Conservation (phyloP, 169 alveolate genomes). For the Plasmodium gallinaceum region DNA sequence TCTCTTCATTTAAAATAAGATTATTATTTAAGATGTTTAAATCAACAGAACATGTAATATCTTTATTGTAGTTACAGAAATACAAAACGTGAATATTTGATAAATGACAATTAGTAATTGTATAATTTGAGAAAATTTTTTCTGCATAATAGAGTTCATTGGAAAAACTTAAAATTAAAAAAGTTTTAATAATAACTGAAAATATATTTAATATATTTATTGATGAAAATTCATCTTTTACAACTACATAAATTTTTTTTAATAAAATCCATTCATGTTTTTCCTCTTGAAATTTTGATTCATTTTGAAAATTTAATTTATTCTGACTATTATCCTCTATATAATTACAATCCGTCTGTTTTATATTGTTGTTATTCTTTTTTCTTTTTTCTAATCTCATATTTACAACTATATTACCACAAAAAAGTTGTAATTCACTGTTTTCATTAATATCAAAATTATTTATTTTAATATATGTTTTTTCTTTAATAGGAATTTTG, state of each 20-base stretch:
- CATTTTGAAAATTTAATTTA: neutral
- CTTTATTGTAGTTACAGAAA: conserved; percentile 19
- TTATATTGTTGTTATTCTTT: neutral
- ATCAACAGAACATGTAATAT: conserved; percentile 25
- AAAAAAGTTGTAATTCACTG: conserved; percentile 19
- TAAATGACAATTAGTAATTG: conserved; percentile 17
- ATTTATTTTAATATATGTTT: conserved; percentile 31
- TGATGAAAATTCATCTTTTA: conserved; percentile 32
- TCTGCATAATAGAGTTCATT: conserved; percentile 55
- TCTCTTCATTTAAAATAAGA: too few relatives aligned
- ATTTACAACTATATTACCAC: conserved; percentile 35
- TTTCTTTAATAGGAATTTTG: conserved; percentile 36
- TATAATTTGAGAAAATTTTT: conserved; percentile 3
- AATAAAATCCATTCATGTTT: conserved; percentile 39
- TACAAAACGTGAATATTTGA: conserved; percentile 19
- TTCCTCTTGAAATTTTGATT: neutral
- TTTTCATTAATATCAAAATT: conserved; percentile 9
- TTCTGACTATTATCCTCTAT: neutral
- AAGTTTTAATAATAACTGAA: conserved; percentile 38
- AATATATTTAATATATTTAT: conserved; percentile 32
- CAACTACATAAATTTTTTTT: conserved; percentile 36
- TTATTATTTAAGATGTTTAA: conserved; percentile 7
- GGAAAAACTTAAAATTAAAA: conserved; percentile 9
- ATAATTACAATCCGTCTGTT: neutral
- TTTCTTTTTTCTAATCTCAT: conserved; percentile 9